Base-by-base conservation (phyloP, 73 alveolate species). In the Paramecium biaurelia region DNA sequence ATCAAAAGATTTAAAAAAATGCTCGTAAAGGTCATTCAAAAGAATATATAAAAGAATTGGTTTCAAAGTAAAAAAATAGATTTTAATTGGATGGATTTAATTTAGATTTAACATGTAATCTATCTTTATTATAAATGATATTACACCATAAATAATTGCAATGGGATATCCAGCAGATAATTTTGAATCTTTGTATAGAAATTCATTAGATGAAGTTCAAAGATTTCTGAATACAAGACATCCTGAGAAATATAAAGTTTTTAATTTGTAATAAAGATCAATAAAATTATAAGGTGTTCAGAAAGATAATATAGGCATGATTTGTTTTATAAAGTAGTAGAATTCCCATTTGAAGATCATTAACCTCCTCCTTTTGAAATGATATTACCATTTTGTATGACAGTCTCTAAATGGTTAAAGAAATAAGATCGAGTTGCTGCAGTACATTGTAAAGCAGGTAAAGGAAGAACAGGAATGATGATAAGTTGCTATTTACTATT, bases 361-460 rank as follows among this genome's bases (percentile, higher is more conserved):
- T 30, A 90, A 76, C 85, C 94, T 4, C 94, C 94, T 5, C 76
- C 89, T 7, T 79, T 90, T 76, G 6, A 30, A 30, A 37, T 90
- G 14, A 79, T 90, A n/a, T 43, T 32, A 10, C 57, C 76, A 15
- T 76, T 84, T 56, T 90, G 94, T 32, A 20, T 59, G 47, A 72
- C 58, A 5, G 18, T 90, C 1, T 30, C 43, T 18, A 42, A 84
- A 34, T 90, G 84, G 89, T 21, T 90, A 59, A 43, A 90, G 35
- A 12, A 92, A 43, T 18, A 32, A 24, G 85, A 95, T 26, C 92
- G 96, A 79, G 98, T 94, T 5, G 97, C 96, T 7, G 99, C 98
- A 5, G 98, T 97, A 20, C 99, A 98, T 89, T 98, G 99, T 79
- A 98, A 98, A 87, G 99, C 99, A 12, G 99, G 99, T 5, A 98